Conservation (phyloP, 2,329 filamentous ascomycete genomes). For the Cytospora paraplurivora region DNA sequence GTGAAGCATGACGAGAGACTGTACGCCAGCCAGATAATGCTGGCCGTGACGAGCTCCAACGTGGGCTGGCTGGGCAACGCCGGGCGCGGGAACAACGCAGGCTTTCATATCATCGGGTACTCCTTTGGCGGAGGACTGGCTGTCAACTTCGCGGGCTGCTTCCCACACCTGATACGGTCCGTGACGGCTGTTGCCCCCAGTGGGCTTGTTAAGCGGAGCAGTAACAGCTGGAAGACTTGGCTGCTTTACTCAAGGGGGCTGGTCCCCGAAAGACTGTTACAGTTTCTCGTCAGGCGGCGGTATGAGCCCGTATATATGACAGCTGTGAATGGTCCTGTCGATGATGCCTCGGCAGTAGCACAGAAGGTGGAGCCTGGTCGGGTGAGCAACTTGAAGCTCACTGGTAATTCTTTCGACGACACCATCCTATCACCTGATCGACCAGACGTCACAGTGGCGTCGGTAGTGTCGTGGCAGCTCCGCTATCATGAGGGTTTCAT, state of each 20-base stretch:
- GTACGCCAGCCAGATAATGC: conserved; percentile 71
- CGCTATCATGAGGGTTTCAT: conserved; percentile 68
- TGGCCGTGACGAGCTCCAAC: conserved; percentile 69
- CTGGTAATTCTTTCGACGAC: conserved; percentile 45
- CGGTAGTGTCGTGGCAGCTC: conserved; percentile 71
- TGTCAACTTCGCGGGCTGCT: conserved; percentile 71
- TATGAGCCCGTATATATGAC: conserved; percentile 47
- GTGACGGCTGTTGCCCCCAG: conserved; percentile 78
- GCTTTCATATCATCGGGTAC: conserved; percentile 74
- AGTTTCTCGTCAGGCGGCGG: conserved; percentile 53
- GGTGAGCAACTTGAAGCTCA: conserved; percentile 42
- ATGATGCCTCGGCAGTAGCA: conserved; percentile 33
- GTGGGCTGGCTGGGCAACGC: conserved; percentile 64
- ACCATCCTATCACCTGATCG: conserved; percentile 55
- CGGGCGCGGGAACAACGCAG: conserved; percentile 32
- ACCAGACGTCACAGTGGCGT: conserved; percentile 58
- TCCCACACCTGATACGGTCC: conserved; percentile 68
- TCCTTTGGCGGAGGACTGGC: conserved; percentile 81
- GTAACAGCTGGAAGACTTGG: conserved; percentile 50
- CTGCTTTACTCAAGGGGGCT: conserved; percentile 63
- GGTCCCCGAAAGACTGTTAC: conserved; percentile 61
- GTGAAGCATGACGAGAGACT: conserved; percentile 73
- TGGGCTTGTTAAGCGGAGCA: conserved; percentile 60
- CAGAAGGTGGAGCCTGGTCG: conserved; percentile 24
- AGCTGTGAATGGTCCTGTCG: conserved; percentile 42